Base-by-base conservation (phyloP, 192 early-diverging fungal species). In the Dissophora globulifera region DNA sequence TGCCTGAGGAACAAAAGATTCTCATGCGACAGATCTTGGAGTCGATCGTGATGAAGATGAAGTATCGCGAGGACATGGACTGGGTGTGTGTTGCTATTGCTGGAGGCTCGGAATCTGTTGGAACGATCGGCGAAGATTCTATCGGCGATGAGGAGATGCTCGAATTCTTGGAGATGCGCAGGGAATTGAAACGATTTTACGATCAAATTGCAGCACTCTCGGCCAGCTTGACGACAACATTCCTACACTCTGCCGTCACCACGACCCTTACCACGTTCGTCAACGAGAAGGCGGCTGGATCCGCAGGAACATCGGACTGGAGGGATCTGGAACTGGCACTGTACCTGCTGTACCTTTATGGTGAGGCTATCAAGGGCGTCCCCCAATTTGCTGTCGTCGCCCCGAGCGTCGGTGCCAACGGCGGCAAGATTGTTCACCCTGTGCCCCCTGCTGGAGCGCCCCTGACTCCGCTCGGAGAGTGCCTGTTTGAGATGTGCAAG, bases 1-100 rank as follows among this genome's bases (percentile, higher is more conserved):
- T 88, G 32, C 67, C 75, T 35, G 69, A 83, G 31, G 54, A 79
- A 29, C 87, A 85, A 50, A 78, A 78, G 31, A 81, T 84, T 55
- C 79, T 86, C 46, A 47, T 89, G 40, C 69, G 68, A 26, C 80
- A 83, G 12, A 79, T 94, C 31, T 75, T 95, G 35, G 80, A 84
- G 27, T 86, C 88, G 0, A 79, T 96, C 35, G 86, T 95, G 15
- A 72, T 87, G 30, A 96, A 96, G 85, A 92, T 96, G 87, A 94
- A 94, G 82, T 96, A 94, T 63, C 86, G 93, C 80, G 91, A 93
- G 30, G 93, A 95, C 47, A 92, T 89, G 53, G 84, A 89, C 9
- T 93, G 88, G 86, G 86, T 67, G 10, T 64, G 58, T 52, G 43
- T 79, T 15, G 58, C 60, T n/a, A 63, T 78, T 56, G 58, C 75